Base-by-base conservation (phyloP, 2,329 filamentous ascomycete genomes). In the Microcera coccophila region DNA sequence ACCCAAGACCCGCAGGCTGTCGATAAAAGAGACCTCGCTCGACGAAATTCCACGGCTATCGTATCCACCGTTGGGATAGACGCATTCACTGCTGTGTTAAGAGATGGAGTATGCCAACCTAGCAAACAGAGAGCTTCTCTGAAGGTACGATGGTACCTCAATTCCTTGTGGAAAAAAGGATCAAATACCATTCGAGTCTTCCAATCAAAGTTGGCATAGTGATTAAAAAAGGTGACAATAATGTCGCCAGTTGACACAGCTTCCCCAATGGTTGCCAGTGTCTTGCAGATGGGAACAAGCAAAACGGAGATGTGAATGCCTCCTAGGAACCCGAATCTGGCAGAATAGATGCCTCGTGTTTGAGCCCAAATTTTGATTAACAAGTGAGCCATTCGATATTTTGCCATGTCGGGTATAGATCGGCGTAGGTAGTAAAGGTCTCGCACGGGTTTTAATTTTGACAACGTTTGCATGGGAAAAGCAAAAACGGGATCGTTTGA, bases 271-370 rank as follows among this genome's bases (percentile, higher is more conserved):
- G 62, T 61, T 20, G 68, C 63, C 4, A 80, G 58, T 17, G 75
- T 58, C 59, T 86, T 85, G 61, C 74, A 75, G 1, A 86, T 64
- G 14, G 76, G 73, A 0, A 77, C 72, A 8, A 87, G 66, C 56
- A 87, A 68, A 17, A 84, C 62, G 1, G 78, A 74, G 39, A 87
- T 76, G 50, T 85, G 81, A 16, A 84, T 77, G 3, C 81, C 82
- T 5, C 79, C 75, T 1, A 87, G 67, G 46, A 79, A 82, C 0
- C 83, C 83, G 52, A 85, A 85, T 36, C 73, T 78, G 2, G 80
- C 73, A 0, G 79, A 74, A 58, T 85, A 86, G 14, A 87, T 68
- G 1, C 83, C 83, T 5, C 78, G 73, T 10, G 71, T 64, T 41
- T 72, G 71, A 2, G 82, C 79, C 82, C 82, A 87, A 1, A 72